Conservation (phyloP, 2,329 filamentous ascomycete species). For the Chaetomium sp. region DNA sequence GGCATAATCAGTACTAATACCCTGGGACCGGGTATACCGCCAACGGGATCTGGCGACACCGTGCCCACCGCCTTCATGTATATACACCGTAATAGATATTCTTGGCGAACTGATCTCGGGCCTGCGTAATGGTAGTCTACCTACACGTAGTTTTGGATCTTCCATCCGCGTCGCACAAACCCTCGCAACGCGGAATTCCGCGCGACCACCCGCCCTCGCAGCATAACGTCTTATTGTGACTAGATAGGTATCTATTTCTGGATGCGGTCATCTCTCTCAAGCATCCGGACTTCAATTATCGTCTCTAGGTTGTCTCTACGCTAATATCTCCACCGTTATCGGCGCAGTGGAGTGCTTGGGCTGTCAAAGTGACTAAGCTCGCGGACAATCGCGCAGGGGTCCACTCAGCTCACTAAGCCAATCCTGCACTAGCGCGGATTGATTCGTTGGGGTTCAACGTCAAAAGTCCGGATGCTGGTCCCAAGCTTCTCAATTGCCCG, state of each 20-base stretch:
- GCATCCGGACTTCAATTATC: not conserved
- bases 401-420: conserved; percentile 30
- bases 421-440: conserved; percentile 29
- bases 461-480: conserved; percentile 35
- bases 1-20: conserved; percentile 23
- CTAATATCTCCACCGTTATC: conserved; percentile 17
- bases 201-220: not conserved
- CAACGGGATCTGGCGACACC: conserved; percentile 2
- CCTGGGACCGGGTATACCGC: conserved; percentile 7
- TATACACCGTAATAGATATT: conserved; percentile 21
- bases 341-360: conserved; percentile 16
- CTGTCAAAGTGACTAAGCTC: conserved; percentile 28
- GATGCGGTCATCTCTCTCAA: not conserved
- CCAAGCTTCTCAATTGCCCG: conserved; percentile 31
- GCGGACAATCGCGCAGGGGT: conserved; percentile 21
- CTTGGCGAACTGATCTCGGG: not conserved
- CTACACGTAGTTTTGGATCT: too few species aligned
- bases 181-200: not conserved
- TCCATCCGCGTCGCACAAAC: not conserved
- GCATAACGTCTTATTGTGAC: not conserved
- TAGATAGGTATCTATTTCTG: not conserved
- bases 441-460: conserved; percentile 37
- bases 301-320: conserved; percentile 2
- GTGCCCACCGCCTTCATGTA: conserved; percentile 13
- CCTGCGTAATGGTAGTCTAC: not conserved